Evolutionary conservation across 257 asterid species (phyloP).

Genomic region (Solanum lycopersicoides): DNA sequence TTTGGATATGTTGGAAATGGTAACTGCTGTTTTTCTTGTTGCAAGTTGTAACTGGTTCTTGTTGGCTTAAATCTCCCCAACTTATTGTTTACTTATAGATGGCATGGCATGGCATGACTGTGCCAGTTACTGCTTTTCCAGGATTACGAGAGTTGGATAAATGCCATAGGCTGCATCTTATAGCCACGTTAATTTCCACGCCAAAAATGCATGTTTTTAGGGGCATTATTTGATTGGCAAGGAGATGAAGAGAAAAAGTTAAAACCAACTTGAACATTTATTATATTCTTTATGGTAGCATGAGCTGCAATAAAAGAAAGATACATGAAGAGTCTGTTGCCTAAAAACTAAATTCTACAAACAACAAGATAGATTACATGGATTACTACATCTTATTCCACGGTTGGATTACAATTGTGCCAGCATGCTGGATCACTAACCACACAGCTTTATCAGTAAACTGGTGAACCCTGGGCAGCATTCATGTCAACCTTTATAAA

Average conservation of each 20-base stretch:
- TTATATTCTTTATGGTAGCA: constrained; percentile 20
- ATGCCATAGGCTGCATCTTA: background rate
- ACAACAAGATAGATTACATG: constrained; percentile 36
- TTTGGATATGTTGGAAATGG: background rate
- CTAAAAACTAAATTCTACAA: constrained; percentile 35
- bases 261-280: background rate
- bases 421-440: constrained; percentile 5
- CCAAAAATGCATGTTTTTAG: too few relatives aligned
- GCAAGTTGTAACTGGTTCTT: background rate
- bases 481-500: constrained; percentile 13
- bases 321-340: constrained; percentile 13
- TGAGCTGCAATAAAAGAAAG: constrained; percentile 16
- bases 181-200: background rate
- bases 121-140: background rate
- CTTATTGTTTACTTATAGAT: background rate
- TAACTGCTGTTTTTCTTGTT: background rate
- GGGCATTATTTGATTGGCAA: background rate
- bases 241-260: background rate
- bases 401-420: constrained; percentile 14
- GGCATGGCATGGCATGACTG: background rate
- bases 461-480: background rate
- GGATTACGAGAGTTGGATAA: background rate
- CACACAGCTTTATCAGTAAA: constrained; percentile 1
- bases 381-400: constrained; percentile 49
- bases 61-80: background rate